Percentiles rank a stretch among this genome's conserved stretches.
Conservation (phyloP, 2,329 filamentous ascomycete species). For the Dendryphion nanum region DNA sequence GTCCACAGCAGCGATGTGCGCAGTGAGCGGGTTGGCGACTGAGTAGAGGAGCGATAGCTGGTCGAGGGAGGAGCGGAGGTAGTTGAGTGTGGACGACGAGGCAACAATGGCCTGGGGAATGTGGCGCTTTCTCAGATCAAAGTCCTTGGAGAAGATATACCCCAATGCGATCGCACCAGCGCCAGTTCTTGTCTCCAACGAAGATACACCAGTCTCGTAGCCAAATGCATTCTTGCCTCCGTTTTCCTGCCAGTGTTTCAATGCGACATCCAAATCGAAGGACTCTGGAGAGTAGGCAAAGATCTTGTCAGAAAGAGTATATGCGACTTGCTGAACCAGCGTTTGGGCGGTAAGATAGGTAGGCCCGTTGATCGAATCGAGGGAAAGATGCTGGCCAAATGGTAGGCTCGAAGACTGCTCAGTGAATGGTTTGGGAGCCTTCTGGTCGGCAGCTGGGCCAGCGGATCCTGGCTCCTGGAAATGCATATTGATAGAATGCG, state of each 20-base stretch:
- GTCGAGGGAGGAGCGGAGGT: constrained; percentile 80
- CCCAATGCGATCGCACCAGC: constrained; percentile 89
- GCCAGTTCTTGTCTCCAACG: constrained; percentile 83
- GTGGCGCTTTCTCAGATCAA: constrained; percentile 85
- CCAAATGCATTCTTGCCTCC: constrained; percentile 78
- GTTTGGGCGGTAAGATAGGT: constrained; percentile 92
- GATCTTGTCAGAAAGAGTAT: constrained; percentile 92
- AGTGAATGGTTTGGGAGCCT: constrained; percentile 32
- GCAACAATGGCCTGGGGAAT: constrained; percentile 90
- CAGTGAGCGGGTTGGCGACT: constrained; percentile 88
- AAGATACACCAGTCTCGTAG: constrained; percentile 72
- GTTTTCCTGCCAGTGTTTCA: constrained; percentile 70
- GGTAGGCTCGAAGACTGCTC: constrained; percentile 51
- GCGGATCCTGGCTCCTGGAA: constrained; percentile 38
- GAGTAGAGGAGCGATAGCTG: constrained; percentile 89
- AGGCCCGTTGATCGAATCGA: constrained; percentile 71
- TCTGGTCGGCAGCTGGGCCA: constrained; percentile 33
- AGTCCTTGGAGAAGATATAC: constrained; percentile 97
- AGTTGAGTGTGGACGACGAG: constrained; percentile 76
- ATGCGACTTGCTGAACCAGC: constrained; percentile 93
- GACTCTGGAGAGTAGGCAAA: constrained; percentile 95
- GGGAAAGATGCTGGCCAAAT: constrained; percentile 52
- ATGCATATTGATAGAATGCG: constrained; percentile 41
- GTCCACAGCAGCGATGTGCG: constrained; percentile 88
- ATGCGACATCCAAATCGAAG: constrained; percentile 84